Percentiles rank a stretch among this genome's conserved stretches.
These are phyloP conservation scores for Phytopythium delawarense DNA, from an alignment of 352 stramenopile genomes.

Conservation along the genomic window DNA sequence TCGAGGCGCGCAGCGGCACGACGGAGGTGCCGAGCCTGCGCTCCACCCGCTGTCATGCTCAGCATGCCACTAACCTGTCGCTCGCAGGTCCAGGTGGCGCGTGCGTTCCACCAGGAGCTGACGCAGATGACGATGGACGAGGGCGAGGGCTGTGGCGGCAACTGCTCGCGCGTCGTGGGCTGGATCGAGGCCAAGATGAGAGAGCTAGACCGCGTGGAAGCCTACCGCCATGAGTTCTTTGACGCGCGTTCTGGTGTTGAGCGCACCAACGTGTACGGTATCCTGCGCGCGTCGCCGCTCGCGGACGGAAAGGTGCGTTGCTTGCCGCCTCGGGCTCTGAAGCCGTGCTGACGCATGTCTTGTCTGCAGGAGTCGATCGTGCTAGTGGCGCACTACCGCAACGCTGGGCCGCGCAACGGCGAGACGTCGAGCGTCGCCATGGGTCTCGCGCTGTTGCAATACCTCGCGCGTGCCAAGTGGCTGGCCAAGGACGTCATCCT, in stretches of 20 bases:
- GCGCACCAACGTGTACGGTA: constrained; percentile 73
- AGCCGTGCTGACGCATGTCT: neutral
- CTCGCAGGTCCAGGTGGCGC: constrained; percentile 11
- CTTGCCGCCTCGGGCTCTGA: no score
- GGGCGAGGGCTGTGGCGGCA: constrained; percentile 27
- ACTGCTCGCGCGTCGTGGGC: constrained; percentile 42
- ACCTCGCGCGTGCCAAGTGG: constrained; percentile 62
- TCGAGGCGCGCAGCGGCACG: constrained; percentile 40
- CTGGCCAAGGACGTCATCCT: constrained; percentile 83
- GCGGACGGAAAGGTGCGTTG: constrained; percentile 60
- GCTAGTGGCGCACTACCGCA: constrained; percentile 70
- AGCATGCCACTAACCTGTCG: neutral
- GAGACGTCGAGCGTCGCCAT: constrained; percentile 53
- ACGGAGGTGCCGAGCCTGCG: constrained; percentile 15
- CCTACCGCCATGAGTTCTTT: constrained; percentile 52
- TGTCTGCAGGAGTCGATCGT: constrained; percentile 45
- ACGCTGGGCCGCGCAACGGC: constrained; percentile 32
- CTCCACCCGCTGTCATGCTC: neutral
- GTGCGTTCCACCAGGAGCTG: constrained; percentile 33
- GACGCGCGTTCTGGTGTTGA: constrained; percentile 7
- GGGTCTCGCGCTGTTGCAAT: constrained; percentile 53
- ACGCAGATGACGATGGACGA: constrained; percentile 16
- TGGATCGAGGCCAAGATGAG: constrained; percentile 62
- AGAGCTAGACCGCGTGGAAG: constrained; percentile 50
- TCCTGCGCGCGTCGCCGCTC: constrained; percentile 67